phyloP scores from a whole-genome alignment of 805 yeast genomes.

The Blastobotrys peoriensis region DNA sequence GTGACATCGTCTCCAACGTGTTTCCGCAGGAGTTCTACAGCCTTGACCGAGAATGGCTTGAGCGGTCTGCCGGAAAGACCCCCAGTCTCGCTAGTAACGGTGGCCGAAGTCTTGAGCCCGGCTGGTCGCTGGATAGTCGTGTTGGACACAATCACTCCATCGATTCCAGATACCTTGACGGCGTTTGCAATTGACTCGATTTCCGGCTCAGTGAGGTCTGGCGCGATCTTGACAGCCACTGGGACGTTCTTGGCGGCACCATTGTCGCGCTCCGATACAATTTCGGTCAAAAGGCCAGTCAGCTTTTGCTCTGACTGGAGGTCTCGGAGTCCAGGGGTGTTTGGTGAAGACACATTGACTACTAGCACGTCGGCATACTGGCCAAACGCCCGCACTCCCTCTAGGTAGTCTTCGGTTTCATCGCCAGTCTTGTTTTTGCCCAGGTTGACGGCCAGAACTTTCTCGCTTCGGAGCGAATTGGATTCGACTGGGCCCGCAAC shows the following conservation, averaged over 20 bases:
- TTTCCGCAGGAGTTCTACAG: slow-evolving; percentile 64
- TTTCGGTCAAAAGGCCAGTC: slow-evolving; percentile 57
- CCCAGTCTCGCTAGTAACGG: slow-evolving; percentile 57
- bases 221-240: slow-evolving; percentile 85
- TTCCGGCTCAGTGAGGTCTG: slow-evolving; percentile 79
- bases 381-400: slow-evolving; percentile 79
- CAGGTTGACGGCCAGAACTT: slow-evolving; percentile 72
- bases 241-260: slow-evolving; percentile 56
- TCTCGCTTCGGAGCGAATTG: slow-evolving; percentile 53
- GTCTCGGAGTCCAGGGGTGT: slow-evolving; percentile 90
- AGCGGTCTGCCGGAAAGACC: slow-evolving; percentile 93
- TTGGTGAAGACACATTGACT: slow-evolving; percentile 89
- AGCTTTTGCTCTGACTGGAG: slow-evolving; percentile 74
- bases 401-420: slow-evolving; percentile 77
- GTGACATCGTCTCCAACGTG: slow-evolving; percentile 71
- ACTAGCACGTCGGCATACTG: slow-evolving; percentile 83
- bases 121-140: slow-evolving; percentile 85
- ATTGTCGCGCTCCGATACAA: slow-evolving; percentile 61
- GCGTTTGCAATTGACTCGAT: slow-evolving; percentile 75
- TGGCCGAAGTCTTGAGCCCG: slow-evolving; percentile 43
- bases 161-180: slow-evolving; percentile 69
- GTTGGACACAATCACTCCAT: slow-evolving; percentile 88
- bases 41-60: slow-evolving; percentile 69
- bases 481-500: slow-evolving; percentile 22
- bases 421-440: slow-evolving; percentile 94